Evolutionary conservation across 2,329 filamentous ascomycete species (phyloP).

Genomic region (Ophiostoma triangulosporum): DNA sequence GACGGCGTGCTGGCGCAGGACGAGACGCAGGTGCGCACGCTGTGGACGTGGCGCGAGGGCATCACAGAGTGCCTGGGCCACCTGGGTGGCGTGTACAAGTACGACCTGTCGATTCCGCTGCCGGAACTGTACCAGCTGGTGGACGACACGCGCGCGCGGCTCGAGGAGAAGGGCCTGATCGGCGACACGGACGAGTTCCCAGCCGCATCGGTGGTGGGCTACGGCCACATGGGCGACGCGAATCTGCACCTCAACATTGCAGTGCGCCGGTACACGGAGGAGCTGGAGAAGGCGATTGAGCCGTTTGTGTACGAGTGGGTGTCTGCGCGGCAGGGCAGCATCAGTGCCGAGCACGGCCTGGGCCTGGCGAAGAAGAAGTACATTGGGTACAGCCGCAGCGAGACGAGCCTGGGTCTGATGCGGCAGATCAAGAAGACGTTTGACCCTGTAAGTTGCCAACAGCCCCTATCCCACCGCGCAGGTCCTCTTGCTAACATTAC

Average conservation of each 20-base stretch:
- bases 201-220: constrained; percentile 83
- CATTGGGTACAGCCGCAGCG: constrained; percentile 81
- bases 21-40: constrained; percentile 70
- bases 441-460: constrained; percentile 67
- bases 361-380: constrained; percentile 93
- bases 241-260: constrained; percentile 91
- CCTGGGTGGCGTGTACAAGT: constrained; percentile 95
- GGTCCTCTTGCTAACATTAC: constrained; percentile 11
- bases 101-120: constrained; percentile 90
- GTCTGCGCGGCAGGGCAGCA: constrained; percentile 71
- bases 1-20: constrained; percentile 91
- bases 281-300: constrained; percentile 76
- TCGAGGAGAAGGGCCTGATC: constrained; percentile 62
- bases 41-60: constrained; percentile 91
- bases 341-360: constrained; percentile 91
- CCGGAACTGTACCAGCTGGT: constrained; percentile 78
- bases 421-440: constrained; percentile 88
- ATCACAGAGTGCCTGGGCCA: constrained; percentile 82
- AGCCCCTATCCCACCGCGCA: too few species aligned
- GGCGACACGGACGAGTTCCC: constrained; percentile 63
- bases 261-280: constrained; percentile 69
- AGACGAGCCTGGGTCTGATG: constrained; percentile 82
- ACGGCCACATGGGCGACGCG: constrained; percentile 95
- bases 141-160: constrained; percentile 62
- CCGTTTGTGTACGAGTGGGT: constrained; percentile 99